These are phyloP conservation scores for Hansenula lynferdii DNA, from an alignment of 1,139 yeast genomes.

Conservation along the genomic window DNA sequence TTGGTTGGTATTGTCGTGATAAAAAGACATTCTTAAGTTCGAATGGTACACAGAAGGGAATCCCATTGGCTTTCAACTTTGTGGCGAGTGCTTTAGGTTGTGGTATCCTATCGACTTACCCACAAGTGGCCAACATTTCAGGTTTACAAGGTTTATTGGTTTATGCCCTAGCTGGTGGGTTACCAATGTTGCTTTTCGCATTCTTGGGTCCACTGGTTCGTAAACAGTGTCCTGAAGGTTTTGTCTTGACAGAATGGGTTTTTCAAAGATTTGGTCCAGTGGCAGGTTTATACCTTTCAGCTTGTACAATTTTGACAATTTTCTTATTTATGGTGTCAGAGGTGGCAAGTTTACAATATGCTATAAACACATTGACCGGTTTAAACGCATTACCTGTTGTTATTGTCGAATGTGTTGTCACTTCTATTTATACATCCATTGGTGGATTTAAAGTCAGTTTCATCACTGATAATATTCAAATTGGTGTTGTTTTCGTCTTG, in stretches of 20 bases:
- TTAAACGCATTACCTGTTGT: slow-evolving; percentile 76
- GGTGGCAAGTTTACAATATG: slow-evolving; percentile 71
- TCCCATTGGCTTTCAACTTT: slow-evolving; percentile 82
- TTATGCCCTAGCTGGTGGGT: slow-evolving; percentile 74
- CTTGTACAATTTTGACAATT: slow-evolving; percentile 81
- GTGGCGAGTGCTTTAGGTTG: slow-evolving; percentile 85
- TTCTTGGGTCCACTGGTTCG: slow-evolving; percentile 78
- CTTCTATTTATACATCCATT: slow-evolving; percentile 78
- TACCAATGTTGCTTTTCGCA: slow-evolving; percentile 82
- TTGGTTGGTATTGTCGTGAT: slow-evolving; percentile 50
- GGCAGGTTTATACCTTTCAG: slow-evolving; percentile 70
- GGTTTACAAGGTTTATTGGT: slow-evolving; percentile 88
- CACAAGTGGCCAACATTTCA: slow-evolving; percentile 79
- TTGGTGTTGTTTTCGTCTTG: slow-evolving; percentile 62
- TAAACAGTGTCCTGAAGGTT: slow-evolving; percentile 80
- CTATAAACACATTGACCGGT: slow-evolving; percentile 75
- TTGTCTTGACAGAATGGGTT: slow-evolving; percentile 94
- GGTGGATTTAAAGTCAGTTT: slow-evolving; percentile 93
- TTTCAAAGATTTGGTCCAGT: slow-evolving; percentile 70
- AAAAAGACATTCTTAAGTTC: slow-evolving; percentile 59
- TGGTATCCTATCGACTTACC: slow-evolving; percentile 81
- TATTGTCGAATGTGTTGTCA: slow-evolving; percentile 82
- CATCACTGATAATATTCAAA: slow-evolving; percentile 85
- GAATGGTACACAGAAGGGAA: slow-evolving; percentile 73
- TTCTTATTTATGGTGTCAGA: slow-evolving; percentile 88